Evolutionary conservation across 2,329 filamentous ascomycete genomes (phyloP), one percentile per base, ranked within the genome.

Genomic region (Penicillium sp.): DNA sequence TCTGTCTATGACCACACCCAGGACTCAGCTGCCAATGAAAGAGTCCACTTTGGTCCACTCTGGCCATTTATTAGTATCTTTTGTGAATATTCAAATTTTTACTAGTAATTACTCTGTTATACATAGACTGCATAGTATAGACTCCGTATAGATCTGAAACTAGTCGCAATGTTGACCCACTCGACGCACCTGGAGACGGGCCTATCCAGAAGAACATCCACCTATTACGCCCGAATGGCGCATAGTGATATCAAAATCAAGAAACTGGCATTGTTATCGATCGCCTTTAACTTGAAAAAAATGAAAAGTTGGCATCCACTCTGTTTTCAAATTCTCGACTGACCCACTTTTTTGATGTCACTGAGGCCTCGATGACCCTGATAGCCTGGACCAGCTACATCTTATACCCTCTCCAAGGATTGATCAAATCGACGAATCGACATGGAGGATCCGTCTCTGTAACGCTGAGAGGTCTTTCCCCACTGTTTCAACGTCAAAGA

Each of bases 301-400:
- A n/a, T n/a, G n/a, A 13, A 42, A n/a, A 29, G 23, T 44, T 29
- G 28, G 42, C 10, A n/a, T 43, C 5, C 39, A 10, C n/a, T 24
- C n/a, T 28, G 16, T 31, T 7, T 19, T 21, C 42, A 21, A 28
- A 29, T 3, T 7, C n/a, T 29, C n/a, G 23, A 29, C 3, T 11
- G 7, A 24, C 18, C 42, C 42, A 45, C 42, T 16, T 45, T 21
- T 37, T 52, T 59, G 57, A 59, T 59, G 57, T 59, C 54, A 59
- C 54, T 23, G 31, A 5, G 33, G 33, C 19, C 29, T 28, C 31
- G 31, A 57, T 24, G 21, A 48, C 24, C 45, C 40, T 54, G 50
- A 39, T 47, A 34, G 21, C 5, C 26, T n/a, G 40, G 19, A 3
- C 40, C 10, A 29, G 8, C 2, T 14, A 44, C 24, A 28, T 14